phyloP scores from a whole-genome alignment of 768 basidiomycete genomes.

The Steccherinum ochraceum region DNA sequence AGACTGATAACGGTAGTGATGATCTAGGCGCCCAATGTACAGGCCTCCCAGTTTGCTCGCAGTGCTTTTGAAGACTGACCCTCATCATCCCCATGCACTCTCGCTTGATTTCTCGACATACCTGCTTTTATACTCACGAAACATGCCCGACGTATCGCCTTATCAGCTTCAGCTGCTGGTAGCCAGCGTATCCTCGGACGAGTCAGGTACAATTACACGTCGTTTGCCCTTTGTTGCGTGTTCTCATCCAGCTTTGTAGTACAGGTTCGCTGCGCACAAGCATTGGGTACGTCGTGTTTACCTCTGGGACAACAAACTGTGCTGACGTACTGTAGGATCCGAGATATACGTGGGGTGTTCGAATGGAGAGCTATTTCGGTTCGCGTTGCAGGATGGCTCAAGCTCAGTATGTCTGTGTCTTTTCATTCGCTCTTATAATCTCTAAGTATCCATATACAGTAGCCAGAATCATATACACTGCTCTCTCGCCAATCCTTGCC shows the following conservation, averaged over 20 bases:
- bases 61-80: too few relatives aligned
- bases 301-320: slow-evolving; percentile 1
- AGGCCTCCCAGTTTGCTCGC: too few relatives aligned
- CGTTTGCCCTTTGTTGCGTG: slow-evolving; percentile 12
- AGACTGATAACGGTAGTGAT: too few relatives aligned
- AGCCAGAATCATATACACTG: slow-evolving; percentile 21
- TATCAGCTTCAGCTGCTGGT: slow-evolving; percentile 39
- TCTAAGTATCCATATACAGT: not conserved
- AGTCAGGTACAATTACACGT: slow-evolving; percentile 10
- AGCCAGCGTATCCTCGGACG: slow-evolving; percentile 11
- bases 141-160: slow-evolving; percentile 57
- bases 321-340: slow-evolving; percentile 40
- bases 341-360: slow-evolving; percentile 86
- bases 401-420: slow-evolving; percentile 36
- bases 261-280: slow-evolving; percentile 39
- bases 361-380: slow-evolving; percentile 80
- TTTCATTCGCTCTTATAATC: too few relatives aligned
- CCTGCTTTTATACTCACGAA: too few relatives aligned
- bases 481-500: slow-evolving; percentile 55
- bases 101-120: too few relatives aligned
- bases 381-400: slow-evolving; percentile 56
- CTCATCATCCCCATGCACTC: too few relatives aligned
- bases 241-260: slow-evolving; percentile 6
- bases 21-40: too few relatives aligned
- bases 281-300: slow-evolving; percentile 39